Percentiles rank a stretch among this genome's conserved stretches.
Evolutionary conservation across 139 green algal genomes (phyloP).

Genomic region (Chlamydomonas urium): DNA sequence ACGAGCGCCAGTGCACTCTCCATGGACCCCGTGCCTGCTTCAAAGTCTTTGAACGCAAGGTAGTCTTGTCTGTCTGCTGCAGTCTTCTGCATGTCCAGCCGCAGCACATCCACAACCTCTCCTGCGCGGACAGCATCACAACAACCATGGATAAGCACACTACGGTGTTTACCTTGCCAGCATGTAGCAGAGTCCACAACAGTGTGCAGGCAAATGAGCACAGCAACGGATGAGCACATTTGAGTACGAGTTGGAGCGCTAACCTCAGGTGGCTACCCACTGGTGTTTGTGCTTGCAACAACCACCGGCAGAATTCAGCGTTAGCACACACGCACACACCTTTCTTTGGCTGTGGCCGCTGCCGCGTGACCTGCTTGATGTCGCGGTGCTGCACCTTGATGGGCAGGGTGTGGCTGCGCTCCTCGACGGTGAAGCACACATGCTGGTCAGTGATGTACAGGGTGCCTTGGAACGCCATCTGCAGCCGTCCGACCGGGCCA

Average conservation of each 20-base stretch:
- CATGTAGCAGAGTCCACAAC: too few relatives aligned
- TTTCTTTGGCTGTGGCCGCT: constrained; percentile 2
- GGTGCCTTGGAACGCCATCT: constrained; percentile 62
- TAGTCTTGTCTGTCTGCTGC: not conserved
- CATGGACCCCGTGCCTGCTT: constrained; percentile 33
- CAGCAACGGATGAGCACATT: too few relatives aligned
- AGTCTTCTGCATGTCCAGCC: constrained; percentile 18
- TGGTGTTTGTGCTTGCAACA: too few relatives aligned
- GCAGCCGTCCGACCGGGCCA: too few relatives aligned
- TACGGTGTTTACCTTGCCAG: too few relatives aligned
- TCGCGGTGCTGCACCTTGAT: constrained; percentile 28
- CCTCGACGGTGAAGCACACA: constrained; percentile 53
- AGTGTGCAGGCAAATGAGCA: too few relatives aligned
- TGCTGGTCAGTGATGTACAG: constrained; percentile 74
- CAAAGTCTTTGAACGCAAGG: constrained; percentile 27
- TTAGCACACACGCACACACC: too few relatives aligned
- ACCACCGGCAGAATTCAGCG: too few relatives aligned
- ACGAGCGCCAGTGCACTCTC: constrained; percentile 57
- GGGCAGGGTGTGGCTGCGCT: constrained; percentile 42
- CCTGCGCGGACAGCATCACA: constrained; percentile 25
- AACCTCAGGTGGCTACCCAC: too few relatives aligned
- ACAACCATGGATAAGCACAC: too few relatives aligned
- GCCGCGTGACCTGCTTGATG: not conserved
- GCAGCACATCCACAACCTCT: constrained; percentile 33
- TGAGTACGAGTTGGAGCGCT: too few relatives aligned